Base-by-base conservation (phyloP, 148 eudicot species). In the Hydrangea macrophylla region DNA sequence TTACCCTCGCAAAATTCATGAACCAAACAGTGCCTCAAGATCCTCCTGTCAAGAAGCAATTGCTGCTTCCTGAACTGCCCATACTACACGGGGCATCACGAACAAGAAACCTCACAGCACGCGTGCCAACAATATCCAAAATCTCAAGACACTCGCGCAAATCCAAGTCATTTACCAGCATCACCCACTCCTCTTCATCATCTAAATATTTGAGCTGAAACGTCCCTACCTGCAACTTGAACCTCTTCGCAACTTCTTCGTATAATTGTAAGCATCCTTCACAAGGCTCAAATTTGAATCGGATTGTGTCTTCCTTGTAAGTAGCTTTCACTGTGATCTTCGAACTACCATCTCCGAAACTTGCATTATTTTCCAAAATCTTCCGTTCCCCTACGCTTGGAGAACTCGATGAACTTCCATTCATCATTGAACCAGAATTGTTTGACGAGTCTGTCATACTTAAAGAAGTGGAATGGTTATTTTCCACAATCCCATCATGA, bases 141-240 rank as follows among this genome's bases (percentile, higher is more conserved):
- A 86, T 76, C 55, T 93, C 98, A 15, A 93, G 77, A 63, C 98
- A 90, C 75, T 93, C 98, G 0, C 79, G 84, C 77, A 88, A 77
- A 70, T 93, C 98, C 0, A 87, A 81, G 60, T 93, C 96, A 55
- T 78, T 83, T 36, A 82, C 86, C 76, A 93, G 62, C 89, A 88
- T 70, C 51, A 93, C 96, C 96, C 96, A 93, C 78, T 93, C 98
- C 28, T 88, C 88, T 58, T 93, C 98, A 31, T 93, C 98, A 37
- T 93, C 98, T 40, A 88, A 75, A 80, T 93, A 93, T 68, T 88
- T 88, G 64, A 93, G 95, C 55, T 93, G 98, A 73, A 93, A 93
- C 27, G 80, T 64, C 40, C 83, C 90, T 0, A 54, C 58, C 58
- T 79, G 81, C 55, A 93, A 64, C 54, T 85, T 83, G 73, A 93